Base-by-base conservation (phyloP, 2,329 filamentous ascomycete species). In the Aspergillus vadensis region DNA sequence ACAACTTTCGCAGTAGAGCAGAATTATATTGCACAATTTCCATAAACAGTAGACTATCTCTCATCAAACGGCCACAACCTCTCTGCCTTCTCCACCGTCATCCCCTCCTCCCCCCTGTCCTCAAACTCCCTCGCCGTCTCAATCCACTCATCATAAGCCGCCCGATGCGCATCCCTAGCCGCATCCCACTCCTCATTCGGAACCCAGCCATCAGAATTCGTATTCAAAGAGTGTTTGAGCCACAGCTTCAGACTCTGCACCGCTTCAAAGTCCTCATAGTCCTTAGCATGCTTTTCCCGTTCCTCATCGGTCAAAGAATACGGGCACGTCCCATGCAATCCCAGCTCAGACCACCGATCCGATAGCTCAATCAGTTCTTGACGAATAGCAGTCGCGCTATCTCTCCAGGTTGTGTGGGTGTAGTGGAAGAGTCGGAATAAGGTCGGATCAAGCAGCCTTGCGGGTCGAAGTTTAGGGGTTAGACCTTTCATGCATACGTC, bases 341-440 rank as follows among this genome's bases (percentile, higher is more conserved):
- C 66, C 7, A 73, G 50, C 44, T 72, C 64, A 19, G 36, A 17
- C 73, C 72, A 74, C 44, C 60, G 60, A 53, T 59, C 49, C 10
- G 58, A 69, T 21, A 75, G 64, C 21, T 75, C 70, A 15, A 75
- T 62, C n/a, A 75, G 58, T 39, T 74, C 68, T 43, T 76, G 69
- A 38, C 66, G 69, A 17, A 75, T 6, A 27, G 73, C 68, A 2
- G 64, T 49, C 7, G 65, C 65, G 25, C 68, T 66, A 17, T 72
- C 68, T 58, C 65, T 65, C 69, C 72, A 76, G 30, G 70, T 67
- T 27, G 65, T 69, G 27, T 72, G 67, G 25, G 62, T 67, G 63
- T 72, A 74, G 10, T 70, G 68, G 59, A 76, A 75, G 43, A 72
- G 66, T 52, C 71, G 67, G 55, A 74, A 72, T 7, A 75, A 55